Percentiles rank a stretch among this genome's conserved stretches.
phyloP scores from a whole-genome alignment of 495 filamentous ascomycete species.

The Penicillium bovifimosum region DNA sequence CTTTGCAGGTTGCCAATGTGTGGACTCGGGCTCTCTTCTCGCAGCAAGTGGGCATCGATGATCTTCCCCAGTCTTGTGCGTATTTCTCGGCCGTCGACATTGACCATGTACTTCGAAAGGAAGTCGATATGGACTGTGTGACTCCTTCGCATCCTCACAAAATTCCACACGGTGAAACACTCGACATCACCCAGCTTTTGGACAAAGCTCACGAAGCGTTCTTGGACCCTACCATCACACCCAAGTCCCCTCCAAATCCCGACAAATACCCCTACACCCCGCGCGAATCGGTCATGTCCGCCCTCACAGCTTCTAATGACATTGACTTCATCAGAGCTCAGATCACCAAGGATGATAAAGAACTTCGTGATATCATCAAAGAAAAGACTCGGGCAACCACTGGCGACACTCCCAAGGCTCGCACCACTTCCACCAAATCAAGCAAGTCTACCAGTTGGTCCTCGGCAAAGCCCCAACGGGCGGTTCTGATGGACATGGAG shows the following conservation, averaged over 20 bases:
- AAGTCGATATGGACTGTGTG: conserved; percentile 95
- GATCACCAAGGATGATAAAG: conserved; percentile 68
- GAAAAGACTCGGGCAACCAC: conserved; percentile 34
- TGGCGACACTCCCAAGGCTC: conserved; percentile 10
- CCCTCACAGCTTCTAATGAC: conserved; percentile 48
- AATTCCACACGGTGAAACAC: conserved; percentile 78
- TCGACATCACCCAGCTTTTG: conserved; percentile 73
- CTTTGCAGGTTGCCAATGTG: conserved; percentile 87
- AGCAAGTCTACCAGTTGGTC: conserved; percentile 22
- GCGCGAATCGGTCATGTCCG: conserved; percentile 74
- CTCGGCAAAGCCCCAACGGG: conserved; percentile 39
- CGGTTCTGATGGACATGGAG: conserved; percentile 44
- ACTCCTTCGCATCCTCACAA: conserved; percentile 77
- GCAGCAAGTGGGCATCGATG: conserved; percentile 92
- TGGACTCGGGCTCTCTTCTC: conserved; percentile 98
- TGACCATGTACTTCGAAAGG: conserved; percentile 88
- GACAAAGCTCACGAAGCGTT: conserved; percentile 56
- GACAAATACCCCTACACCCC: conserved; percentile 60
- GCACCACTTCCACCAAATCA: conserved; percentile 13
- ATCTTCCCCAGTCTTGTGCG: conserved; percentile 87
- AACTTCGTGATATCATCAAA: conserved; percentile 68
- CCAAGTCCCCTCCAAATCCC: conserved; percentile 48
- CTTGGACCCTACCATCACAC: conserved; percentile 58
- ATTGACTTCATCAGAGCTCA: conserved; percentile 74
- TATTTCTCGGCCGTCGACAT: conserved; percentile 96